Conservation (phyloP, 1,284 basidiomycete species). For the Rugosomyces carneus region DNA sequence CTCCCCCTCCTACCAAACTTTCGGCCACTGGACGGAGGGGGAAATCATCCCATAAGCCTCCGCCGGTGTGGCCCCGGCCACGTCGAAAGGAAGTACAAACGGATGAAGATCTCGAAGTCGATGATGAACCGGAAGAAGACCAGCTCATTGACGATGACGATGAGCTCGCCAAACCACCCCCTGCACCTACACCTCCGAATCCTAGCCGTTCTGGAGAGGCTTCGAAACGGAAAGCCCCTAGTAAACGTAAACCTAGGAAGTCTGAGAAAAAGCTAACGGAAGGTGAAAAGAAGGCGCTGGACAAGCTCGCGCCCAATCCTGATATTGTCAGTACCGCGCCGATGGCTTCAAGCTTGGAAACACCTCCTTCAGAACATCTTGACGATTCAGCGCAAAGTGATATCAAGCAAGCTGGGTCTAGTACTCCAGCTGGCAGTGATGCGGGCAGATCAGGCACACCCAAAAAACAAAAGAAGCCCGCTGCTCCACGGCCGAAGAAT, state of each 20-base stretch:
- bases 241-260: constrained; percentile 47
- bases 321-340: constrained; percentile 28
- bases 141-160: constrained; percentile 68
- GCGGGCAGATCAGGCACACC: constrained; percentile 10
- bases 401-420: constrained; percentile 6
- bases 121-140: constrained; percentile 67
- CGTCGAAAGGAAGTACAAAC: constrained; percentile 21
- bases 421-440: constrained; percentile 10
- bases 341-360: constrained; percentile 34
- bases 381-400: constrained; percentile 23
- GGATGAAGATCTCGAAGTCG: constrained; percentile 47
- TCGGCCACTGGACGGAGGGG: constrained; percentile 45
- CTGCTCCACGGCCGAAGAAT: constrained; percentile 13
- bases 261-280: constrained; percentile 31
- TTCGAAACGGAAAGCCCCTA: constrained; percentile 41
- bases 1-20: constrained; percentile 44
- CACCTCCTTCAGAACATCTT: constrained; percentile 28
- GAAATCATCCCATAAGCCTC: constrained; percentile 14
- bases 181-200: constrained; percentile 24
- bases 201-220: constrained; percentile 27
- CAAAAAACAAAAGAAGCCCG: constrained; percentile 15
- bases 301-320: constrained; percentile 25
- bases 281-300: constrained; percentile 34
- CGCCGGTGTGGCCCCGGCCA: constrained; percentile 19
- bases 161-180: constrained; percentile 27